Conservation (phyloP, 2,329 filamentous ascomycete genomes). For the Monosporascus sp. region DNA sequence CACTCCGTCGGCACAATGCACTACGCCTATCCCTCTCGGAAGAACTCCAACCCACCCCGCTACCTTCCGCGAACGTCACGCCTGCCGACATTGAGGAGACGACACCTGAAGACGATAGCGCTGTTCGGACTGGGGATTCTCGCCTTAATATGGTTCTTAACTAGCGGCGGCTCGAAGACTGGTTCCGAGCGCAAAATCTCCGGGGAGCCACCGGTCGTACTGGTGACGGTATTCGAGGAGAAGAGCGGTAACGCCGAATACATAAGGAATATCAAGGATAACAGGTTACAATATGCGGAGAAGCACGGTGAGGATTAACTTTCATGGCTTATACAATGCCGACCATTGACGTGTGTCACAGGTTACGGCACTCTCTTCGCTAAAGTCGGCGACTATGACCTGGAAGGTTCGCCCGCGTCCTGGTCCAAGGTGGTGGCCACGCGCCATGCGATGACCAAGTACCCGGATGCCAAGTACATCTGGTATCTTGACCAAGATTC, state of each 20-base stretch:
- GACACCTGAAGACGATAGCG: constrained; percentile 56
- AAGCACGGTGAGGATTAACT: constrained; percentile 63
- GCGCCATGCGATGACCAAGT: constrained; percentile 79
- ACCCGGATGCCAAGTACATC: constrained; percentile 72
- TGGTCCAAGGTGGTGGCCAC: constrained; percentile 82
- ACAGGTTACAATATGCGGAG: constrained; percentile 78
- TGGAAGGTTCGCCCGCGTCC: constrained; percentile 52
- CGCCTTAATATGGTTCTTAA: constrained; percentile 57
- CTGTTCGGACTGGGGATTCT: constrained; percentile 51
- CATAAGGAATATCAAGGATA: constrained; percentile 69
- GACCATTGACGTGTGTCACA: constrained; percentile 32
- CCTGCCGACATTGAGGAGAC: constrained; percentile 52
- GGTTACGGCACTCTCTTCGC: constrained; percentile 85
- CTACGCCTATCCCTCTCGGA: constrained; percentile 83
- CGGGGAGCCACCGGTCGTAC: constrained; percentile 61
- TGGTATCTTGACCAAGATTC: constrained; percentile 85
- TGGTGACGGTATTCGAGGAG: constrained; percentile 81
- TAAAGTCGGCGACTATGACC: constrained; percentile 69
- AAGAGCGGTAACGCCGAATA: constrained; percentile 60
- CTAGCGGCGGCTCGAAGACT: constrained; percentile 24
- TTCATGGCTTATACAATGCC: neutral
- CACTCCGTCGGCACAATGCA: constrained; percentile 59
- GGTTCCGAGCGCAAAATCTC: constrained; percentile 33
- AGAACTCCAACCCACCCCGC: constrained; percentile 70
- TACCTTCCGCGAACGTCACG: constrained; percentile 60